Conservation (phyloP, 2,329 filamentous ascomycete species). For the Diaporthe longicolla region DNA sequence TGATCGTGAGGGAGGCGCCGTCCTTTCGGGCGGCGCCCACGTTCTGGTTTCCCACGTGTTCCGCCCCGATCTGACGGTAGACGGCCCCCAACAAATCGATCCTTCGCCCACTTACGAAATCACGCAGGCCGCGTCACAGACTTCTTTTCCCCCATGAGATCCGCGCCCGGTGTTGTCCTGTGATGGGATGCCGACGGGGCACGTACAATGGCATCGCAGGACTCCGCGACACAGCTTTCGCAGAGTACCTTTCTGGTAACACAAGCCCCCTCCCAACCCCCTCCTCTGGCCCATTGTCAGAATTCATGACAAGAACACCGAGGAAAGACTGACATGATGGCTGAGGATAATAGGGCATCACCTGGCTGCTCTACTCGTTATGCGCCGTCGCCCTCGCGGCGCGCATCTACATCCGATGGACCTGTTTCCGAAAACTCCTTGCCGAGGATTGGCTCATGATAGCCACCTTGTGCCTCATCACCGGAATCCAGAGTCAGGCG, state of each 20-base stretch:
- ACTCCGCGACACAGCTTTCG: constrained; percentile 34
- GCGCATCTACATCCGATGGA: constrained; percentile 41
- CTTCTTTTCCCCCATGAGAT: not conserved
- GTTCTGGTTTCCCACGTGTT: constrained; percentile 15
- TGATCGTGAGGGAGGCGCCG: constrained; percentile 1
- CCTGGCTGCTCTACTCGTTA: constrained; percentile 40
- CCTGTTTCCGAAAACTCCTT: constrained; percentile 37
- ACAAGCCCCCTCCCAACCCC: not conserved
- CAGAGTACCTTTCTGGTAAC: constrained; percentile 39
- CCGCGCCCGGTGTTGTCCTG: not conserved
- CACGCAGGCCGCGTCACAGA: not conserved
- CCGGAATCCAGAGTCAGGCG: constrained; percentile 32
- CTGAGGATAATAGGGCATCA: constrained; percentile 31
- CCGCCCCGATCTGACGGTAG: constrained; percentile 11
- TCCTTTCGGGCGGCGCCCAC: not conserved
- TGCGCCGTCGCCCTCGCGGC: constrained; percentile 35
- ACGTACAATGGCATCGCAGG: constrained; percentile 19
- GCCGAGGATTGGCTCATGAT: constrained; percentile 42
- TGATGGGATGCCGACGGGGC: constrained; percentile 1
- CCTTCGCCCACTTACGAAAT: not conserved
- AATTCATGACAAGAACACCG: not conserved
- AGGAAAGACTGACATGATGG: not conserved
- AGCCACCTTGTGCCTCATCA: constrained; percentile 36
- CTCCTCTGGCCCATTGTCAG: not conserved
- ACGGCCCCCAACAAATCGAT: constrained; percentile 15